Base-by-base conservation (phyloP, 176 grass and related monocot genomes). In the Urochloa ruziziensis region DNA sequence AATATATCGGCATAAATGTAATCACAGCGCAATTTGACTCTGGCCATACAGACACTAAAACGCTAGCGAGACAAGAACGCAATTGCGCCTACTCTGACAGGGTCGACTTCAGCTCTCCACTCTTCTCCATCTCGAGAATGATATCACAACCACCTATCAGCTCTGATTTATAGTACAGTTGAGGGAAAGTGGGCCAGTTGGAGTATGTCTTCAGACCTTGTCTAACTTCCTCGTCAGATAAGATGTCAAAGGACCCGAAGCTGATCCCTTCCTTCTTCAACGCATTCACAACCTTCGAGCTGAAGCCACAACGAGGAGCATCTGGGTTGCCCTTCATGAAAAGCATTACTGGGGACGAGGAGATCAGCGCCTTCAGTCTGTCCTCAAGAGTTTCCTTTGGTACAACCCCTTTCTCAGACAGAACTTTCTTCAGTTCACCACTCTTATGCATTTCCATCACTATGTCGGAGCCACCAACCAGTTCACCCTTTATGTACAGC, bases 291-390 rank as follows among this genome's bases (percentile, higher is more conserved):
- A 96, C 93, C 81, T 99, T 99, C 3, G 91, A 90, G 80, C 96
- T 99, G 59, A 94, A 99, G 63, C 96, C 96, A 0, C 96, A 96
- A 4, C 85, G 85, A 42, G 96, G 93, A 30, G 77, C 83, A 62
- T 96, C 96, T 24, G 96, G 96, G 35, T 81, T 92, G 35, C 93
- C 96, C 40, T 99, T 99, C 93, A 99, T 96, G 83, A 99, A 99
- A 62, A 99, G 85, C 91, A 96, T 99, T 16, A 96, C 97, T 2
- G 83, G 85, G 5, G 77, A 49, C 13, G 91, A 96, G 17, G 75
- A 86, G 72, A 92, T 66, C 24, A 99, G 53, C 47, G 77, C 65
- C 82, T 92, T 83, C 24, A 99, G 30, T 35, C 76, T 68, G 40
- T 90, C 85, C 49, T 99, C 97, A 7, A 92, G 77, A 77, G 40